Evolutionary conservation across 169 alveolate genomes (phyloP).

Genomic region (Babesia gibsoni): DNA sequence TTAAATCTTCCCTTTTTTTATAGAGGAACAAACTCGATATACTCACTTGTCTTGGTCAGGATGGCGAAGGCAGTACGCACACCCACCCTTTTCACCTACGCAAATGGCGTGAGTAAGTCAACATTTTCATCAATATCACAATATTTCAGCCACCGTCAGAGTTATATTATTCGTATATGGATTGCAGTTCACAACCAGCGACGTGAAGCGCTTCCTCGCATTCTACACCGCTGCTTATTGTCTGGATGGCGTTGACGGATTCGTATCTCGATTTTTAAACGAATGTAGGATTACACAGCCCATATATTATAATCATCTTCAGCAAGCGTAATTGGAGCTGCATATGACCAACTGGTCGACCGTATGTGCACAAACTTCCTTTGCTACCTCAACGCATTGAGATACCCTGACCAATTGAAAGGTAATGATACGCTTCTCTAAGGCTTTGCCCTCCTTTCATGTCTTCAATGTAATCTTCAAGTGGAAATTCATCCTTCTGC

Average conservation of each 20-base stretch:
- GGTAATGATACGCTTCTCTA: no score
- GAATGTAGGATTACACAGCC: slow-evolving; percentile 23
- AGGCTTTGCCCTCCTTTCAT: no score
- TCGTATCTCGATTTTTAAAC: slow-evolving; percentile 45
- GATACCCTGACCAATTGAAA: slow-evolving; percentile 39
- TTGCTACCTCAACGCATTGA: slow-evolving; percentile 28
- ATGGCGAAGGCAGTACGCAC: background rate
- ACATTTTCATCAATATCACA: background rate
- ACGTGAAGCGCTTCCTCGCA: slow-evolving; percentile 18
- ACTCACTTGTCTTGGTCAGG: no score
- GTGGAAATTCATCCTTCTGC: background rate
- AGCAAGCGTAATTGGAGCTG: slow-evolving; percentile 59
- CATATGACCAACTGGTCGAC: slow-evolving; percentile 50
- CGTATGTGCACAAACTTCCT: slow-evolving; percentile 51
- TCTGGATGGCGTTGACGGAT: slow-evolving; percentile 60
- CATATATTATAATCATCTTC: background rate
- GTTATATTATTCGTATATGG: slow-evolving; percentile 16
- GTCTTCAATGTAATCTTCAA: background rate
- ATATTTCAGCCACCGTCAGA: slow-evolving; percentile 32
- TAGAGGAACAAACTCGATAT: no score
- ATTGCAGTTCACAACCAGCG: background rate
- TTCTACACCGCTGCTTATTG: slow-evolving; percentile 30
- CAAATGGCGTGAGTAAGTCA: slow-evolving; percentile 39
- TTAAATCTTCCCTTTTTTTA: background rate
- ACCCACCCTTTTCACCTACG: slow-evolving; percentile 15